Base-by-base conservation (phyloP, 768 basidiomycete genomes). In the Kwoniella sp. region DNA sequence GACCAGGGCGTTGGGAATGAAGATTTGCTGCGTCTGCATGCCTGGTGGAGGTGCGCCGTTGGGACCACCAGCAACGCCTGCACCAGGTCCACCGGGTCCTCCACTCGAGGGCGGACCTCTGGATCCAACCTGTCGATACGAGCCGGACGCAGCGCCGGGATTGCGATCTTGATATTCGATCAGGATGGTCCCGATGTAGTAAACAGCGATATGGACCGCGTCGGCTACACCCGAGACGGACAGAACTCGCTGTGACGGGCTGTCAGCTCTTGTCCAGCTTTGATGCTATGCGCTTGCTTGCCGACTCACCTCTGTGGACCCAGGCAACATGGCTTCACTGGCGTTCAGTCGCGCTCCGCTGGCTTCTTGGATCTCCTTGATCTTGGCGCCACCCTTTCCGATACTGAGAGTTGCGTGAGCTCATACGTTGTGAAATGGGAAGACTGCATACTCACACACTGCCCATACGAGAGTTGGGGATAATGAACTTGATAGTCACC, bases 401-500 rank as follows among this genome's bases (percentile, higher is more conserved):
- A 99, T 99, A 55, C 74, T 75, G 42, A 9, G 29, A 12, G 11
- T 23, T 28, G 17, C 37, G 29, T 42, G 9, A 31, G 50, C 40
- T 22, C 15, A 15, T 14, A 26, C 22, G 9, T 4, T 11, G 22
- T 4, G 22, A 3, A 19, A 28, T 5, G 36, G 31, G 5, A 23
- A n/a, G 23, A 46, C 37, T 5, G 3, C 1, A 12, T 22, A 62
- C 70, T 63, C 44, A 74, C 70, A 96, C 90, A 15, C 91, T 95
- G 34, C 93, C 93, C 93, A 98, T 98, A 53, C 93, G 87, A 9
- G 90, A 92, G 76, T 98, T 96, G 59, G 93, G 93, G 51, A 98
- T 95, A 87, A 98, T 96, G 72, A 90, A 98, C 75, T 98, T 96
- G 80, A 99, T 98, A 26, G 95, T 98, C 48, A 99, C 95, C 25